Evolutionary conservation across 2,329 filamentous ascomycete species (phyloP), one percentile per base, ranked within the genome.

Genomic region (Pseudocercospora fijiensis): DNA sequence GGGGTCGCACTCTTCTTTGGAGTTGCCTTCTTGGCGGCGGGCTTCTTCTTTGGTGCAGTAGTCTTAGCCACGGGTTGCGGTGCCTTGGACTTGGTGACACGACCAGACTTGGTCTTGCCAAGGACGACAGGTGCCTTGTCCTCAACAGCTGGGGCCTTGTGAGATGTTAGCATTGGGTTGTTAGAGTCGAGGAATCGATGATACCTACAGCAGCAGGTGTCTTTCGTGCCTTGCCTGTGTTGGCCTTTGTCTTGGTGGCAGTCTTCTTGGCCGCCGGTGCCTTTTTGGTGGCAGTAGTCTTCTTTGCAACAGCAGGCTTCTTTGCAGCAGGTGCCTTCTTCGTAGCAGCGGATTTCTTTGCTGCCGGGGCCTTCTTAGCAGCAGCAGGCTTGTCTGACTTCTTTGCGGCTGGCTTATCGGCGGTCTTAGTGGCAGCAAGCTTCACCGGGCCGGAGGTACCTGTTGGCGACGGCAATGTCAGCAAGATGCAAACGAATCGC

Each of bases 401-500:
- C 70, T 81, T 74, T 73, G 70, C 60, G 43, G 64, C 60, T 49
- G 70, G 81, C 80, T 78, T 83, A 80, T 69, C 67, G 28, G 71
- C 65, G 59, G 73, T 72, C 69, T 79, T 76, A 28, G 74, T 66
- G 64, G 74, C 76, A 62, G 72, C 78, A 65, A 96, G 88, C 89
- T 96, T 96, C 80, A 95, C 92, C 71, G 91, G 90, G 65, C 92
- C 92, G 68, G 92, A 96, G 65, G 91, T 85, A 74, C 90, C 90
- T 92, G 58, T 63, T 60, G 60, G 65, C 43, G 62, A 57, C 63
- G 62, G 58, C 65, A 57, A 67, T 47, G 70, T 74, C 67, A 74
- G 73, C 66, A 57, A 57, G 49, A 37, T 59, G 53, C 33, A 53
- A n/a, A 63, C 9, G 37, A 62, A 13, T 51, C 37, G 51, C 56